Conservation (phyloP, 2,329 filamentous ascomycete species). For the Dothidotthia symphoricarpi region DNA sequence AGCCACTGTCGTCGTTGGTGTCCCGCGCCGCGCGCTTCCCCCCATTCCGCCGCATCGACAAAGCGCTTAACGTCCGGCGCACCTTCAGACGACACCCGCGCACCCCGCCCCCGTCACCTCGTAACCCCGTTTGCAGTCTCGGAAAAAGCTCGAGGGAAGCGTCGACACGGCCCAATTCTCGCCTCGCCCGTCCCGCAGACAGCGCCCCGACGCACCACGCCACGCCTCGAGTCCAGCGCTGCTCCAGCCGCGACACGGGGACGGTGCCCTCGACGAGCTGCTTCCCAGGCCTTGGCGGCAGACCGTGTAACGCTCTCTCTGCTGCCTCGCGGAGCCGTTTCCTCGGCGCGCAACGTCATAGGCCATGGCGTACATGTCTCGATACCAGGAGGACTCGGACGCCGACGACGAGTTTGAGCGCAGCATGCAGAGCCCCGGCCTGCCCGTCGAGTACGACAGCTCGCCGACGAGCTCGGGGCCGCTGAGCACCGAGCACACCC, state of each 20-base stretch:
- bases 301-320: conserved; percentile 11
- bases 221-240: conserved; percentile 10
- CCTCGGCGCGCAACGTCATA: conserved; percentile 6
- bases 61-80: conserved; percentile 11
- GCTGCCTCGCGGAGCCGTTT: conserved; percentile 7
- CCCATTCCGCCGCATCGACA: conserved; percentile 10
- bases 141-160: too few relatives aligned
- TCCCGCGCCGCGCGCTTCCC: conserved; percentile 4
- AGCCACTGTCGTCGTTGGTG: too few relatives aligned
- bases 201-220: conserved; percentile 16
- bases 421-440: conserved; percentile 62
- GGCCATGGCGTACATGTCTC: conserved; percentile 42
- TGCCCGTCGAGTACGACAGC: conserved; percentile 64
- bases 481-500: conserved; percentile 71
- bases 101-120: conserved; percentile 4
- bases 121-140: too few relatives aligned
- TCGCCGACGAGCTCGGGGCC: conserved; percentile 72
- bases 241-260: conserved; percentile 14
- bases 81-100: conserved; percentile 5
- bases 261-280: conserved; percentile 19
- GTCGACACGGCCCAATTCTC: conserved; percentile 1
- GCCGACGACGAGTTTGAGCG: conserved; percentile 82
- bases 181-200: conserved; percentile 20
- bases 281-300: conserved; percentile 26
- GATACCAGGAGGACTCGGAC: conserved; percentile 70